Conservation (phyloP, 2,329 filamentous ascomycete genomes). For the Ceratocystis papillata region DNA sequence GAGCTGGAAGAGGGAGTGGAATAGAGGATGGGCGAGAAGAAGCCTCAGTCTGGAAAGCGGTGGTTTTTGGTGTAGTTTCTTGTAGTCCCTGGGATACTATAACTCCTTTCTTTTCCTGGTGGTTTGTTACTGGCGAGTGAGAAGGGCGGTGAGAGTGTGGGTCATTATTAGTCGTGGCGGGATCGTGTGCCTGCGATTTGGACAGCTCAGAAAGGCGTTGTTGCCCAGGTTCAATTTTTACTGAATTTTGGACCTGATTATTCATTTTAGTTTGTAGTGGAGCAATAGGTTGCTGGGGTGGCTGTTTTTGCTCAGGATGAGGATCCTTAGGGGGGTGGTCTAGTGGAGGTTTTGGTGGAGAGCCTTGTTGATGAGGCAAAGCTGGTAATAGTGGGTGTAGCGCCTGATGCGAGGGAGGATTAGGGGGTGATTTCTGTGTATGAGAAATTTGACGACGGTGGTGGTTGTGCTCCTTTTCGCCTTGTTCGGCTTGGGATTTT, state of each 20-base stretch:
- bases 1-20: not conserved
- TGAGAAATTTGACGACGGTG: not conserved
- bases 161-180: not conserved
- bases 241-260: slow-evolving; percentile 18
- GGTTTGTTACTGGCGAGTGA: not conserved
- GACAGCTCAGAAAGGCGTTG: not conserved
- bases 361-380: slow-evolving; percentile 31
- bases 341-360: slow-evolving; percentile 25
- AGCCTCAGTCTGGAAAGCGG: not conserved
- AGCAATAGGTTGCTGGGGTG: slow-evolving; percentile 19
- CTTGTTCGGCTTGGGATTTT: no score
- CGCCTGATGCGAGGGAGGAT: slow-evolving; percentile 31
- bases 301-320: slow-evolving; percentile 12
- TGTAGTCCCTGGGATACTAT: not conserved
- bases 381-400: slow-evolving; percentile 26
- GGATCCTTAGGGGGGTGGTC: slow-evolving; percentile 18
- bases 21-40: not conserved
- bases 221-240: slow-evolving; percentile 29
- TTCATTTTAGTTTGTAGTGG: slow-evolving; percentile 20
- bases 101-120: not conserved
- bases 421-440: slow-evolving; percentile 3
- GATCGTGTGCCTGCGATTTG: slow-evolving; percentile 4
- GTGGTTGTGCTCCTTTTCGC: slow-evolving; percentile 25
- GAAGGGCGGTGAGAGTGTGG: slow-evolving; percentile 17
- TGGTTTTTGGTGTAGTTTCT: not conserved